Conservation (phyloP, 1,284 basidiomycete species). For the Tilletia setariae region DNA sequence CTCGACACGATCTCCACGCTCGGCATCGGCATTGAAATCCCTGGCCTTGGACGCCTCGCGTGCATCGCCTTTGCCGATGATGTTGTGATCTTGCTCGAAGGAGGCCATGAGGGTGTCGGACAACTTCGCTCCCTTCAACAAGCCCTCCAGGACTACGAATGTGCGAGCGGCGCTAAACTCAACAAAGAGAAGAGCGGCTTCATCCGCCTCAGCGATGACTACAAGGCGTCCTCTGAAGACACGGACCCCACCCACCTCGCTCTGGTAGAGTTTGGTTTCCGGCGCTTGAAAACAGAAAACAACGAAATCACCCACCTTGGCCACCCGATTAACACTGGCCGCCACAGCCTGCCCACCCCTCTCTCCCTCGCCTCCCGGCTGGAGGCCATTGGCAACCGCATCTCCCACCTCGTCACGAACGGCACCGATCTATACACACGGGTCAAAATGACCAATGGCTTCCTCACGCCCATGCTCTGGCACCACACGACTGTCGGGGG, state of each 20-base stretch:
- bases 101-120: background rate
- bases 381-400: too few relatives aligned
- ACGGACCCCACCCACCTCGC: background rate
- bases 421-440: background rate
- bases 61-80: background rate
- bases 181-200: background rate
- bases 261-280: too few relatives aligned
- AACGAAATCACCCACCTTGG: too few relatives aligned
- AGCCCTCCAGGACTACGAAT: background rate
- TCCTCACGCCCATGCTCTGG: background rate
- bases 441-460: background rate
- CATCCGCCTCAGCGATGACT: too few relatives aligned
- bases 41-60: background rate
- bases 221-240: too few relatives aligned
- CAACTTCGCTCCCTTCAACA: background rate
- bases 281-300: too few relatives aligned
- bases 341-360: too few relatives aligned
- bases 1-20: background rate
- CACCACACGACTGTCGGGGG: background rate
- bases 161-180: too few relatives aligned
- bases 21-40: background rate
- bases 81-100: background rate
- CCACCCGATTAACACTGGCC: too few relatives aligned
- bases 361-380: too few relatives aligned
- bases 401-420: background rate